Evolutionary conservation across 2,329 filamentous ascomycete genomes (phyloP).

Genomic region (Didymellaceae sp.): DNA sequence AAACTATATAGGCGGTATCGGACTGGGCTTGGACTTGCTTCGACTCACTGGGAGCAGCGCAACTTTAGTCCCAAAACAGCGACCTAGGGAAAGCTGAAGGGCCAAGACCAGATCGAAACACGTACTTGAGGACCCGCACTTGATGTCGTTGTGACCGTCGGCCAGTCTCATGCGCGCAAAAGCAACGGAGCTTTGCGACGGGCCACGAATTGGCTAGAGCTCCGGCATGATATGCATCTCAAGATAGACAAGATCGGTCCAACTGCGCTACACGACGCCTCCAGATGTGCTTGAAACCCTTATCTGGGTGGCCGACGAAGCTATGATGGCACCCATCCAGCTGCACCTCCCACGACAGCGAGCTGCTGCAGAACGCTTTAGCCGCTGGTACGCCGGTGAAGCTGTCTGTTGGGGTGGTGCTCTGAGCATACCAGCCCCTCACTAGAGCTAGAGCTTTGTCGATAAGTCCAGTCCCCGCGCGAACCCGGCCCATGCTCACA

Average conservation of each 20-base stretch:
- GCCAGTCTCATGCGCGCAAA: slow-evolving; percentile 28
- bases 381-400: slow-evolving; percentile 11
- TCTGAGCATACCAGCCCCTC: slow-evolving; percentile 15
- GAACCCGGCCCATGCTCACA: slow-evolving; percentile 12
- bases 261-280: slow-evolving; percentile 1
- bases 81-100: slow-evolving; percentile 20
- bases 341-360: slow-evolving; percentile 4
- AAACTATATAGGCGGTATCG: slow-evolving; percentile 36
- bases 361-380: not conserved
- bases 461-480: slow-evolving; percentile 19
- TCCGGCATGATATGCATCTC: slow-evolving; percentile 19
- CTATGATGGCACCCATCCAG: slow-evolving; percentile 10
- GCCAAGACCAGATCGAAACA: slow-evolving; percentile 34
- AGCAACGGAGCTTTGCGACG: slow-evolving; percentile 34
- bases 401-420: slow-evolving; percentile 12
- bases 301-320: slow-evolving; percentile 8
- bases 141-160: slow-evolving; percentile 25
- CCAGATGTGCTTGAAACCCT: slow-evolving; percentile 3
- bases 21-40: slow-evolving; percentile 17
- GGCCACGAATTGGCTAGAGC: slow-evolving; percentile 35
- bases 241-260: slow-evolving; percentile 9
- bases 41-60: slow-evolving; percentile 27
- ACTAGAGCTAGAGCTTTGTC: slow-evolving; percentile 11
- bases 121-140: slow-evolving; percentile 21
- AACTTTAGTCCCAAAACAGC: slow-evolving; percentile 36